Conservation (phyloP, 169 alveolate species). For the Neospora caninum region DNA sequence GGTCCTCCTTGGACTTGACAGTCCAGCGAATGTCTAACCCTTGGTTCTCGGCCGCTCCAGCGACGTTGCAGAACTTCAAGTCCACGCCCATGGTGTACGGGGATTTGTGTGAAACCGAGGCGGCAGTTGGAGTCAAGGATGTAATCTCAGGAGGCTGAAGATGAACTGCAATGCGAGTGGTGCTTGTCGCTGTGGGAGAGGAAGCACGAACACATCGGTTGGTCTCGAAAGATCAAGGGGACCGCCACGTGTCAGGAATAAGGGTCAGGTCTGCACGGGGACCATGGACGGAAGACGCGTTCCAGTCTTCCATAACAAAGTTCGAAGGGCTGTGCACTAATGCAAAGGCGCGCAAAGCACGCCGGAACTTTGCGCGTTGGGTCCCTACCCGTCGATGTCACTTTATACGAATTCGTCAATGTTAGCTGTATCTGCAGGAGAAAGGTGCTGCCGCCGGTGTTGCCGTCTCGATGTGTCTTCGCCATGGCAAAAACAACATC, state of each 20-base stretch:
- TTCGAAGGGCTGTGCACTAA: no score
- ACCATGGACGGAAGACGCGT: no score
- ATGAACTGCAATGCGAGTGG: background rate
- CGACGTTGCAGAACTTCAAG: background rate
- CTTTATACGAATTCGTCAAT: background rate
- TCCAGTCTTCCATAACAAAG: no score
- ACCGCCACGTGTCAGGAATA: no score
- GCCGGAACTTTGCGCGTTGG: no score
- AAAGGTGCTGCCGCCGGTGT: constrained; percentile 3
- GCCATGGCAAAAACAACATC: background rate
- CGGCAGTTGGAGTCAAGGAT: background rate
- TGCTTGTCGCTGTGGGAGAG: background rate
- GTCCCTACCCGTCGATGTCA: background rate
- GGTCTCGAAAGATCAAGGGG: no score
- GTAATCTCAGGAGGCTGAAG: background rate
- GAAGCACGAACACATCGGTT: background rate
- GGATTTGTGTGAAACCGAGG: background rate
- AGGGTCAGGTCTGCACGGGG: no score
- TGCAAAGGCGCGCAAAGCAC: no score
- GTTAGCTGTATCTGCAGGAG: background rate
- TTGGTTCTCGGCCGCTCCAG: background rate
- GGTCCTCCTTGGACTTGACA: background rate
- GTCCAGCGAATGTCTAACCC: background rate
- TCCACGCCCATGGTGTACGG: background rate
- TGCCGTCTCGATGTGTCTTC: background rate